These are phyloP conservation scores for Vitis cinerea DNA, from an alignment of 164 flowering plant genomes.

Conservation along the genomic window DNA sequence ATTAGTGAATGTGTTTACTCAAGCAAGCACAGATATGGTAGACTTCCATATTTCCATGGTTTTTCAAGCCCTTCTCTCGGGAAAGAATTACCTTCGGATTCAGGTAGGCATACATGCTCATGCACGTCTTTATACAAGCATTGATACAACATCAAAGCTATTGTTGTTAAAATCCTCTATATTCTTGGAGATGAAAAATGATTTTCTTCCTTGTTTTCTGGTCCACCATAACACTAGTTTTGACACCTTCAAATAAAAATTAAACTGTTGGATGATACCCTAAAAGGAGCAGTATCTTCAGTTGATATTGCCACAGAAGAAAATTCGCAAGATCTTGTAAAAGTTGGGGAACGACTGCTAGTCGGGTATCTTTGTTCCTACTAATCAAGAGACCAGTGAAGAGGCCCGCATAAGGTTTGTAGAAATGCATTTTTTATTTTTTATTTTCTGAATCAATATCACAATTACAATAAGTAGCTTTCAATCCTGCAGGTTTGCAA, in stretches of 20 bases:
- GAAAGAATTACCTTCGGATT: conserved; percentile 35
- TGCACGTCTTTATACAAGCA: too few relatives aligned
- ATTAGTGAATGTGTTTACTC: conserved; percentile 23
- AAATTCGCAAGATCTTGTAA: conserved; percentile 18
- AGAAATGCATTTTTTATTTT: too few relatives aligned
- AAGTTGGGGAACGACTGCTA: conserved; percentile 21
- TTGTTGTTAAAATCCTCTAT: too few relatives aligned
- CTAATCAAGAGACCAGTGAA: conserved; percentile 24
- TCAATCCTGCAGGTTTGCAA: too few relatives aligned
- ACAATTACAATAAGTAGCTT: too few relatives aligned
- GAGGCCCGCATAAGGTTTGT: conserved; percentile 32
- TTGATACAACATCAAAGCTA: too few relatives aligned
- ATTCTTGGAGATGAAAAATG: too few relatives aligned
- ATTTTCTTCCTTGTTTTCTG: neutral
- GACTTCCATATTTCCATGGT: too few relatives aligned
- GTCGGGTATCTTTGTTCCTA: conserved; percentile 26
- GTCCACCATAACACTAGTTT: neutral
- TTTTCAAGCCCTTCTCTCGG: neutral
- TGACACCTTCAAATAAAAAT: neutral
- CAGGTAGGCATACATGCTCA: conserved; percentile 24
- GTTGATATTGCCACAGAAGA: conserved; percentile 25
- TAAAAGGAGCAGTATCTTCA: conserved; percentile 5
- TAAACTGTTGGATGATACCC: neutral
- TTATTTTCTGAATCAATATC: too few relatives aligned
- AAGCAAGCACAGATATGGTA: conserved; percentile 18